Conservation (phyloP, 2,329 filamentous ascomycete species). For the Tolypocladium endophyticum region DNA sequence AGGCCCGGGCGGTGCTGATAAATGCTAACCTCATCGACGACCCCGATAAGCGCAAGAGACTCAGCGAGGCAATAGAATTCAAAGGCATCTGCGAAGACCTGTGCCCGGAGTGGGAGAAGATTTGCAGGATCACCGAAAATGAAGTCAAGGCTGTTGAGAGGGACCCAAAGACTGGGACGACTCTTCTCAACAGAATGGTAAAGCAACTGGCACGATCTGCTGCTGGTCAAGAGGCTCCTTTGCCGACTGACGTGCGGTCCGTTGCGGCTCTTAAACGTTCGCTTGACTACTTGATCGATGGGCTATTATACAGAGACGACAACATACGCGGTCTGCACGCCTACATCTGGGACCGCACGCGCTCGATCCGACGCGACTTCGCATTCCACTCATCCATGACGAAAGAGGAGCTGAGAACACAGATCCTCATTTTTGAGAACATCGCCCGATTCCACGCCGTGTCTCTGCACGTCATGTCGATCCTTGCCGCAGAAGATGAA, state of each 20-base stretch:
- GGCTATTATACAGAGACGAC: slow-evolving; percentile 43
- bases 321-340: slow-evolving; percentile 46
- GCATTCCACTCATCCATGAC: slow-evolving; percentile 54
- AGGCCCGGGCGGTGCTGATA: slow-evolving; percentile 46
- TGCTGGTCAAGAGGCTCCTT: slow-evolving; percentile 55
- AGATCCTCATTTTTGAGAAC: slow-evolving; percentile 55
- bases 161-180: slow-evolving; percentile 29
- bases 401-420: slow-evolving; percentile 42
- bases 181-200: slow-evolving; percentile 46
- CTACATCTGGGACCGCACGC: slow-evolving; percentile 59
- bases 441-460: slow-evolving; percentile 59
- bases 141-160: slow-evolving; percentile 49
- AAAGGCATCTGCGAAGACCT: slow-evolving; percentile 60
- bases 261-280: slow-evolving; percentile 46
- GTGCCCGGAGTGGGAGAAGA: slow-evolving; percentile 58
- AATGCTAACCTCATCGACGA: slow-evolving; percentile 53
- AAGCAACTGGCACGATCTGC: slow-evolving; percentile 59
- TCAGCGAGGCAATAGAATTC: slow-evolving; percentile 55
- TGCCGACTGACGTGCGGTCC: slow-evolving; percentile 59
- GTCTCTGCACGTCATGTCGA: slow-evolving; percentile 51
- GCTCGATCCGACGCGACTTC: slow-evolving; percentile 58
- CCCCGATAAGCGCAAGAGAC: slow-evolving; percentile 49
- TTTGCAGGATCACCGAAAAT: slow-evolving; percentile 50
- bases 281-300: slow-evolving; percentile 52
- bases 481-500: slow-evolving; percentile 42